Base-by-base conservation (phyloP, 352 stramenopile genomes). In the Elongisporangium undulatum region DNA sequence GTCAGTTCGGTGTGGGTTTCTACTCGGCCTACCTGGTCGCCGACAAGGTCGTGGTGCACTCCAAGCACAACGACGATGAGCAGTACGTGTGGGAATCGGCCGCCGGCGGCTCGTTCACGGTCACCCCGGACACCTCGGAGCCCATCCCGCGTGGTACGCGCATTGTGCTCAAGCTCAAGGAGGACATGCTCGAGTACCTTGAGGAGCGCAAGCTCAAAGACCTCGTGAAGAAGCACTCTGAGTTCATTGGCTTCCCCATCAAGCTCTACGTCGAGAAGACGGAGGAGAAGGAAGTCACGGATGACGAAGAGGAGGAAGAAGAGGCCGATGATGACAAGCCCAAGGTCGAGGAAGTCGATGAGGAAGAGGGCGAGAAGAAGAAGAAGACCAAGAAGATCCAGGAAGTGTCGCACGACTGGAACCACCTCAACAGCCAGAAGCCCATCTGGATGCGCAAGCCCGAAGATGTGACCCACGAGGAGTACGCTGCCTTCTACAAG, bases 401-500 rank as follows among this genome's bases (percentile, higher is more conserved):
- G 84, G 94, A 99, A 69, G 97, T 99, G 62, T 98, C 92, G 49
- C 96, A 99, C 79, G 97, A 99, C 66, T 99, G 98, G 98, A 85
- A 99, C 75, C 94, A 99, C 80, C 79, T 99, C 50, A 99, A 99
- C 91, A 97, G 96, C 72, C 96, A 98, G 84, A 99, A 99, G 87
- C 97, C 97, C 26, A 98, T 99, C 72, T 99, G 97, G 97, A 99
- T 99, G 97, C 96, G 97, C 68, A 99, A 99, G 82, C 85, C 97
- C 0, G 97, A 99, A 63, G 97, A 99, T 66, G 95, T 99, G 63
- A 99, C 97, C 49, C 91, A 99, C 71, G 97, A 99, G 67, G 97
- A 99, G 81, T 99, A 99, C 72, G 96, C 96, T 51, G 85, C 96
- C 39, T 99, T 99, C 86, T 99, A 99, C 97, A 99, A 99, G 91